Evolutionary conservation across 2,329 filamentous ascomycete genomes (phyloP), one percentile per base, ranked within the genome.

Genomic region (Scolecobasidium constrictum): DNA sequence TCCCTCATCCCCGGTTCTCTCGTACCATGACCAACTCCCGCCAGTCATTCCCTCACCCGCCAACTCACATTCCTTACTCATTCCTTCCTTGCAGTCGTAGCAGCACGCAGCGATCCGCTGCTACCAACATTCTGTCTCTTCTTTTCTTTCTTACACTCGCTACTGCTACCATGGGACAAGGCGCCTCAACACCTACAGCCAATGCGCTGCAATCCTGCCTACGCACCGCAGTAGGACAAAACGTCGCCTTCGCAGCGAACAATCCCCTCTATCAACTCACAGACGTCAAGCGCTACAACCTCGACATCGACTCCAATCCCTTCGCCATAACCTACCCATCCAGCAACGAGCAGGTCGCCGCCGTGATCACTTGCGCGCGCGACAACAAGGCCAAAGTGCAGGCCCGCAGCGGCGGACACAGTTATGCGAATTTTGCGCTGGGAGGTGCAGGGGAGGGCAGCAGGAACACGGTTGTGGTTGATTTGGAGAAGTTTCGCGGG

Each of bases 381-480:
- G 49, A 61, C 18, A 47, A 55, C 35, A 56, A 56, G 9, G 55
- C 71, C 19, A 68, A 71, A 38, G 67, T 76, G 3, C 70, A 71
- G 35, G 60, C 71, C 3, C 67, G 66, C 46, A 63, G 65, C 28
- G 73, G 73, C 11, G 73, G 72, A 0, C 72, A 76, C 50, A 69
- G 65, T 33, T 76, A 73, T 53, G 73, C 65, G 0, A 72, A 69
- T 31, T 70, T 65, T 43, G 67, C 68, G 46, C 58, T 58, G 9
- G 65, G 13, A 23, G 35, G 5, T 19, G 31, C 15, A n/a, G 52
- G 60, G 3, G 60, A 61, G 23, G 62, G 60, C 12, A 42, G 46
- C 3, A 51, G 61, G 31, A 57, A 58, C 9, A 49, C 48, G 3
- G 49, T 58, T 23, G 65, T 71, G 42, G 64, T 80, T 47, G 75